Conservation (phyloP, 176 grass and related monocot species). For the Lolium multiflorum region DNA sequence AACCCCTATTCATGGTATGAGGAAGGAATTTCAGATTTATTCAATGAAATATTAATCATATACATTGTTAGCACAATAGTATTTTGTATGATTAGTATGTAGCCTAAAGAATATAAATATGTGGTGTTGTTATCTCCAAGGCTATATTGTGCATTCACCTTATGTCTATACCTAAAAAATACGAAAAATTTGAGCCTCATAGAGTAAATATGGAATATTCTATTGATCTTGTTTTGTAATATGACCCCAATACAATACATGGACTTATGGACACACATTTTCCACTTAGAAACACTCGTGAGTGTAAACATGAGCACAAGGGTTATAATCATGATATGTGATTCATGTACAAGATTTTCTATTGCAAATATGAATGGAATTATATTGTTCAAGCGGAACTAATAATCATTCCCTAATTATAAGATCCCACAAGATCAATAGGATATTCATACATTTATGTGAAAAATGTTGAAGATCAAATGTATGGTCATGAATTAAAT, state of each 20-base stretch:
- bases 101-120: background rate
- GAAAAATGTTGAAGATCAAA: no score
- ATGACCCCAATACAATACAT: background rate
- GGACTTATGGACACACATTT: background rate
- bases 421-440: no score
- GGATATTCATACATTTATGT: no score
- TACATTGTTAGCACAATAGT: background rate
- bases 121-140: background rate
- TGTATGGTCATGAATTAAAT: no score
- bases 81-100: background rate
- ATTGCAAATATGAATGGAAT: background rate
- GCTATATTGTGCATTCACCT: background rate
- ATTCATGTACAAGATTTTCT: background rate
- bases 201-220: background rate
- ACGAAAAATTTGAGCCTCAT: background rate
- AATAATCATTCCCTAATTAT: background rate
- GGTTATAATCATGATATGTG: background rate
- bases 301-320: background rate
- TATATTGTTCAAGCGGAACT: background rate
- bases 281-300: background rate
- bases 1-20: background rate
- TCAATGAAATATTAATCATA: background rate
- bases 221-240: background rate
- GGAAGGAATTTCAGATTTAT: background rate
- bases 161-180: background rate